A percentile compares a stretch with the other conserved stretches of the same genome.
Conservation (phyloP, 768 basidiomycete species). For the Boletus pseudo-olivaceus region DNA sequence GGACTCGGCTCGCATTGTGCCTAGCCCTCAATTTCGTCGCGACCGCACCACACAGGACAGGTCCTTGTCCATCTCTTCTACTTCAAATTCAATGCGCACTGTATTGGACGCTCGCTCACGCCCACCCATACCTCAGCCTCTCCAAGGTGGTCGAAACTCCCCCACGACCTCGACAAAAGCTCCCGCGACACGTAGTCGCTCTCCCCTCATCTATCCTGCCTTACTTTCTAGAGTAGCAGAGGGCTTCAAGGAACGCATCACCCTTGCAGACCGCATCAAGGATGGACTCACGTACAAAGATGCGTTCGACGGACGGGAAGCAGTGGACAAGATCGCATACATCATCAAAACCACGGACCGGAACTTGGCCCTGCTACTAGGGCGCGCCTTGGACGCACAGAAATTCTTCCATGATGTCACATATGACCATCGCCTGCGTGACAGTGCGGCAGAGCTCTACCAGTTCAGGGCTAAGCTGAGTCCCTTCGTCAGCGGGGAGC, state of each 20-base stretch:
- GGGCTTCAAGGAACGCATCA: constrained; percentile 83
- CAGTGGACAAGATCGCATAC: constrained; percentile 94
- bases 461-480: constrained; percentile 86
- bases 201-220: constrained; percentile 91
- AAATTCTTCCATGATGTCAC: constrained; percentile 99
- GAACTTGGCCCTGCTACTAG: constrained; percentile 91
- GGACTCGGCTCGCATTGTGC: constrained; percentile 64
- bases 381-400: constrained; percentile 92
- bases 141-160: constrained; percentile 40
- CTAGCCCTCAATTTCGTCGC: constrained; percentile 49
- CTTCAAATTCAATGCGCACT: constrained; percentile 49
- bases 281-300: constrained; percentile 96
- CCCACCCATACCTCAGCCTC: constrained; percentile 30
- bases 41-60: constrained; percentile 66
- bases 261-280: constrained; percentile 77
- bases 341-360: constrained; percentile 99
- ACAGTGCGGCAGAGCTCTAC: constrained; percentile 85
- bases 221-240: constrained; percentile 92
- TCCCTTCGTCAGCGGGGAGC: constrained; percentile 80
- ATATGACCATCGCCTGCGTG: constrained; percentile 93
- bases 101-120: constrained; percentile 38
- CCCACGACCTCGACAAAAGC: constrained; percentile 35
- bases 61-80: constrained; percentile 71
- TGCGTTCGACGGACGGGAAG: constrained; percentile 94
- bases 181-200: constrained; percentile 42